Conservation (phyloP, 352 stramenopile species). For the Globisporangium takayamanum region DNA sequence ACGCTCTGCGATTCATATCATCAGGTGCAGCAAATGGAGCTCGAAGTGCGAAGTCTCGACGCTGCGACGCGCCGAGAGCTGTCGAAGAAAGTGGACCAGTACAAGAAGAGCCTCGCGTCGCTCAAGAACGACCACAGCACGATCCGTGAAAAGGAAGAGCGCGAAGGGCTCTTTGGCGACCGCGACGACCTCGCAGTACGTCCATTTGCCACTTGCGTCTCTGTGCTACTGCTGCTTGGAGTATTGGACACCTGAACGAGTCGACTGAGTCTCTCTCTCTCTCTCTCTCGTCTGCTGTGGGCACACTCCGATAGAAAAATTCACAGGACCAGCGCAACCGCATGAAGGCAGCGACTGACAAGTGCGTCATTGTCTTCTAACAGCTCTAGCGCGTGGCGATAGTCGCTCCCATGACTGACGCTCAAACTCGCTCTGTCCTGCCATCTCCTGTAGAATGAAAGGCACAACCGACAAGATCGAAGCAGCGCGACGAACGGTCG, state of each 20-base stretch:
- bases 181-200: slow-evolving; percentile 52
- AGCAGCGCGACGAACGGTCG: slow-evolving; percentile 70
- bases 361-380: slow-evolving; percentile 28
- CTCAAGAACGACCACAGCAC: slow-evolving; percentile 74
- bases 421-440: not conserved
- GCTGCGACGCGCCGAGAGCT: slow-evolving; percentile 72
- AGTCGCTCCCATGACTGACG: not conserved
- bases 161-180: slow-evolving; percentile 79
- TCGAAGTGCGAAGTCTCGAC: slow-evolving; percentile 82
- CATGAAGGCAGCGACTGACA: slow-evolving; percentile 77
- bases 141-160: slow-evolving; percentile 80
- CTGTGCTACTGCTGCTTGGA: slow-evolving; percentile 1
- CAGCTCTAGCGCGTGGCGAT: not conserved
- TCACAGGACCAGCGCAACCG: slow-evolving; percentile 65
- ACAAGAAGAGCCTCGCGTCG: slow-evolving; percentile 85
- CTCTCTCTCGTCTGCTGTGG: not conserved
- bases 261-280: not conserved
- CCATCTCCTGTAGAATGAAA: slow-evolving; percentile 53
- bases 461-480: slow-evolving; percentile 76
- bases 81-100: slow-evolving; percentile 87
- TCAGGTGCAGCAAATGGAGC: slow-evolving; percentile 86
- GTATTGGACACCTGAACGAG: not conserved
- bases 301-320: slow-evolving; percentile 27
- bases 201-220: not conserved
- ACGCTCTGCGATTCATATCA: not conserved